Base-by-base conservation (phyloP, 1,284 basidiomycete genomes). In the Cerioporus squamosus region DNA sequence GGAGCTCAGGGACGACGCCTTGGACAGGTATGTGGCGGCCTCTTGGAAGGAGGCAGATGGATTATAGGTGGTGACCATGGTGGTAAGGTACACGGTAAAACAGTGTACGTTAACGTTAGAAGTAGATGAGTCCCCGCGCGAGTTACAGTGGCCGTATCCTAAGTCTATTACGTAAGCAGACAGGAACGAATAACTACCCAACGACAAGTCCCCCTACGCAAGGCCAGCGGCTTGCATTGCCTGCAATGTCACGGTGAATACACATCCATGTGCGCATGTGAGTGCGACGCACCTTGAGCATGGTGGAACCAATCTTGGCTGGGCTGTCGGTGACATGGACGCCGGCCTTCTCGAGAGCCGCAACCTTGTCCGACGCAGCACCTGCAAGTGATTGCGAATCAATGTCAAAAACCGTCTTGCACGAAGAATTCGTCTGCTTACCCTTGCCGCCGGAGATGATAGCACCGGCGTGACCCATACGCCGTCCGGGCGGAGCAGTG, bases 391-490 rank as follows among this genome's bases (percentile, higher is more conserved):
- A 10, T 55, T 26, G 49, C 18, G 40, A 40, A 14, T 33, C 14
- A 5, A 17, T 38, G 24, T 33, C 1, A n/a, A 24, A n/a, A 36
- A 58, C 14, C 52, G 26, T 36, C 43, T 14, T 36, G n/a, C 23
- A 9, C 33, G 22, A 22, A 18, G 17, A 52, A 4, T 7, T 18
- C 18, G 23, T 24, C 20, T 36, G 23, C 40, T 39, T 24, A 86
- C 94, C 97, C 81, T 99, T 99, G 53, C 97, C 97, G 66, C 97
- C 97, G 58, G 93, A 88, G 67, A 99, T 98, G 75, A 99, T 98
- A 58, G 97, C 97, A 68, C 97, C 96, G 58, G 96, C 96, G 74
- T 98, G 96, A 53, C 97, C 97, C 97, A 99, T 99, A 67, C 97
- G 88, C 68, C 97, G 84, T 52, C 97, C 97, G 44, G 97, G 97